Evolutionary conservation across 805 yeast genomes (phyloP).

Genomic region (Saturnispora mendoncae): DNA sequence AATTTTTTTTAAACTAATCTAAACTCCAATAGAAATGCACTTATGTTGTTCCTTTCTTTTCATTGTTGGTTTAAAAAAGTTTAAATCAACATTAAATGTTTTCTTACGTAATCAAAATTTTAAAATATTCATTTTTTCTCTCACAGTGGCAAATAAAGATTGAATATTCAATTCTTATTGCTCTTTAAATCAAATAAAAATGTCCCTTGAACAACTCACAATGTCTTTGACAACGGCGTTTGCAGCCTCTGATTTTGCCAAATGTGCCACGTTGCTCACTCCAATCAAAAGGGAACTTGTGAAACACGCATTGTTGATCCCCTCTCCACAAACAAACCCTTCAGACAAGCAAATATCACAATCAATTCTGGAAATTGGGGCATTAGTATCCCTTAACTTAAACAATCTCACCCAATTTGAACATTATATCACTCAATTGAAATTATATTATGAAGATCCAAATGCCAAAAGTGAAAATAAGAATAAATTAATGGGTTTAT

Average conservation of each 20-base stretch:
- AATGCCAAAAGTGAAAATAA: slow-evolving; percentile 43
- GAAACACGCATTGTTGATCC: slow-evolving; percentile 68
- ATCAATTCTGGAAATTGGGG: slow-evolving; percentile 81
- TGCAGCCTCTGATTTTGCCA: slow-evolving; percentile 48
- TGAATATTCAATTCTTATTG: no score
- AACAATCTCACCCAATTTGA: slow-evolving; percentile 58
- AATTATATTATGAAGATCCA: slow-evolving; percentile 57
- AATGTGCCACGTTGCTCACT: slow-evolving; percentile 55
- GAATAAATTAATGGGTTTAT: slow-evolving; percentile 66
- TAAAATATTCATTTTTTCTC: no score
- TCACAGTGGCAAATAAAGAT: no score
- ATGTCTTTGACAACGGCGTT: slow-evolving; percentile 59
- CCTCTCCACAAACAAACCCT: slow-evolving; percentile 38
- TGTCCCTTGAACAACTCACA: slow-evolving; percentile 63
- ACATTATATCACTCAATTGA: slow-evolving; percentile 62
- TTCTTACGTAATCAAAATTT: no score
- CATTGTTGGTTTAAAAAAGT: no score
- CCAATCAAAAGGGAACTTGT: slow-evolving; percentile 73
- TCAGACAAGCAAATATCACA: slow-evolving; percentile 73
- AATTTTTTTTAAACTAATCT: no score
- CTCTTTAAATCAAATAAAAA: no score
- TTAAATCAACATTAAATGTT: no score
- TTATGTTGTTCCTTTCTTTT: no score
- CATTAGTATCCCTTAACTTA: slow-evolving; percentile 62
- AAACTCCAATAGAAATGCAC: no score